phyloP scores from a whole-genome alignment of 441 rosid species.

The Aquilaria agallochum region DNA sequence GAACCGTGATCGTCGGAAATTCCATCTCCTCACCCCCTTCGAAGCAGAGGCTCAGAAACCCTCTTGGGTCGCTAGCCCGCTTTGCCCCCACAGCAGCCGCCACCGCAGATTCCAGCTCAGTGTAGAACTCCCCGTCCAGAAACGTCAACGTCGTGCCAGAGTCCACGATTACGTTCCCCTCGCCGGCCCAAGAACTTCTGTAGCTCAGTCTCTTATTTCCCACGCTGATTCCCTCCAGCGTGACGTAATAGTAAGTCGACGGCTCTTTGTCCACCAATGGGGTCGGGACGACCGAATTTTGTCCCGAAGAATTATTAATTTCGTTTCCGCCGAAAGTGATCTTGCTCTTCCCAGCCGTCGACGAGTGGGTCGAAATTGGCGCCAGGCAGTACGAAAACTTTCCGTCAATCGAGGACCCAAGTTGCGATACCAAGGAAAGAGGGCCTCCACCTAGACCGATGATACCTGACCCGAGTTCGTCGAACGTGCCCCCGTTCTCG shows the following conservation, averaged over 20 bases:
- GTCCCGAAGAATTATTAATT: no score
- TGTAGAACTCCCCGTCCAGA: conserved; percentile 21
- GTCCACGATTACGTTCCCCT: conserved; percentile 44
- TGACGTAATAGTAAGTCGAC: conserved; percentile 29
- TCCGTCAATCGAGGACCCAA: conserved; percentile 23
- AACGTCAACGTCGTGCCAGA: conserved; percentile 40
- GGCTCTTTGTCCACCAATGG: conserved; percentile 30
- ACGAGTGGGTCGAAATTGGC: background rate
- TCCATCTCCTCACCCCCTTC: conserved; percentile 6
- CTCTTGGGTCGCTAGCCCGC: conserved; percentile 30
- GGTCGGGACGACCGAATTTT: conserved; percentile 17
- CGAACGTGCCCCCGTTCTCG: conserved; percentile 32
- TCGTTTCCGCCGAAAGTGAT: conserved; percentile 37
- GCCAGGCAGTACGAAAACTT: conserved; percentile 57
- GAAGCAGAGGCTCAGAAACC: conserved; percentile 30
- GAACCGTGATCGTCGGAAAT: conserved; percentile 33
- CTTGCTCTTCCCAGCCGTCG: conserved; percentile 28
- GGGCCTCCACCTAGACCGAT: conserved; percentile 56
- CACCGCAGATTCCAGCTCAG: conserved; percentile 23
- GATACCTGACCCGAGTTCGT: conserved; percentile 39
- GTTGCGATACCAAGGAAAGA: conserved; percentile 43
- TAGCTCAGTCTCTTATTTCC: conserved; percentile 26
- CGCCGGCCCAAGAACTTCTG: conserved; percentile 5
- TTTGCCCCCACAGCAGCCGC: conserved; percentile 23
- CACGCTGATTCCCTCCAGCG: conserved; percentile 42